Conservation (phyloP, 331 rosid genomes). For the Malus hybrid region DNA sequence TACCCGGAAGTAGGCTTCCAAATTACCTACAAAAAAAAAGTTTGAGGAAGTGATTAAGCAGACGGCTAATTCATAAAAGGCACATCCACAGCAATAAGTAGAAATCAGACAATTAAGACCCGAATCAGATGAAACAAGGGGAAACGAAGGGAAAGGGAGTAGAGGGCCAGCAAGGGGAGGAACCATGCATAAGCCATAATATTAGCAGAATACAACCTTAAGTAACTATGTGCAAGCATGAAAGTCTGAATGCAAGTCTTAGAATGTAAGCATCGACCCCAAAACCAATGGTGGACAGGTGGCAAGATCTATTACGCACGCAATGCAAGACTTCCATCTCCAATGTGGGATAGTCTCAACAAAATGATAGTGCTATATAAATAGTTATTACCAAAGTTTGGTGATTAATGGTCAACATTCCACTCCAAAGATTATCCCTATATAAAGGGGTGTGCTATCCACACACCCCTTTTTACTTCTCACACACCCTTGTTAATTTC, state of each 20-base stretch:
- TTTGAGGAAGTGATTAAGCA: slow-evolving; percentile 11
- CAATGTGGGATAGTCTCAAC: background rate
- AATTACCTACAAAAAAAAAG: slow-evolving; percentile 42
- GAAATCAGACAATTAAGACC: background rate
- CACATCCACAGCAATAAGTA: background rate
- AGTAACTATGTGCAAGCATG: background rate
- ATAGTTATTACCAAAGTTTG: too few species aligned
- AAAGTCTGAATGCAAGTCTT: background rate
- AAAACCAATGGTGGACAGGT: background rate
- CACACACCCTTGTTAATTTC: too few species aligned
- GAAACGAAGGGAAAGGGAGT: background rate
- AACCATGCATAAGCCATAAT: background rate
- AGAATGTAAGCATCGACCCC: background rate
- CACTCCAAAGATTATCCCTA: background rate
- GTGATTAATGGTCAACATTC: too few species aligned
- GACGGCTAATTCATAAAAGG: background rate
- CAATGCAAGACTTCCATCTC: background rate
- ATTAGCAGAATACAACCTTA: background rate
- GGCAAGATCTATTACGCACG: background rate
- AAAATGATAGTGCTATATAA: background rate
- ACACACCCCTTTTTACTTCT: too few species aligned
- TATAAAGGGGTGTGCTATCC: too few species aligned
- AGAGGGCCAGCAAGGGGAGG: too few species aligned
- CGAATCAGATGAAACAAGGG: background rate
- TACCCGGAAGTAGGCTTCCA: slow-evolving; percentile 60